A percentile compares a stretch with the other conserved stretches of the same genome.
Evolutionary conservation across 2,329 filamentous ascomycete genomes (phyloP).

Genomic region (Aspergillus sclerotialis): DNA sequence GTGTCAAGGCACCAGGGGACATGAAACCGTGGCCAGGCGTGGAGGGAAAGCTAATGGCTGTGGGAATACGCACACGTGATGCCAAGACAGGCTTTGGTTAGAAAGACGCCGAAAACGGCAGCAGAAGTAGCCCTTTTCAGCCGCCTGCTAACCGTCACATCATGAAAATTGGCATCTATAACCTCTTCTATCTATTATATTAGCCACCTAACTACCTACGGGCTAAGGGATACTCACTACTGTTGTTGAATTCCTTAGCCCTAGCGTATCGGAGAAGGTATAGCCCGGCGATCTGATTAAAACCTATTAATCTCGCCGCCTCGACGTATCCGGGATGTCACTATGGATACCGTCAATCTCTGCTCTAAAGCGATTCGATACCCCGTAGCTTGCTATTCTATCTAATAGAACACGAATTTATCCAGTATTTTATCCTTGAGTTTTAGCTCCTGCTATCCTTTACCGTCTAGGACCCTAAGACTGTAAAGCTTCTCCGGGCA

Average conservation of each 20-base stretch:
- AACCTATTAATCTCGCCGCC: slow-evolving; percentile 25
- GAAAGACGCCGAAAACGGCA: neutral
- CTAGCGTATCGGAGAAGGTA: slow-evolving; percentile 29
- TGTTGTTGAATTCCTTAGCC: slow-evolving; percentile 33
- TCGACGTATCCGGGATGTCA: slow-evolving; percentile 18
- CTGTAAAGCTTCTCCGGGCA: slow-evolving; percentile 28
- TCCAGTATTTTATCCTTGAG: slow-evolving; percentile 25
- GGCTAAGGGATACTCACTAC: slow-evolving; percentile 25
- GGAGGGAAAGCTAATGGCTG: neutral
- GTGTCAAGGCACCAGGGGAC: neutral
- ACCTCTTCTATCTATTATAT: slow-evolving; percentile 13
- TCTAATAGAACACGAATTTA: slow-evolving; percentile 25
- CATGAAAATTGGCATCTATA: slow-evolving; percentile 7
- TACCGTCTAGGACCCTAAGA: slow-evolving; percentile 23
- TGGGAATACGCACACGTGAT: neutral
- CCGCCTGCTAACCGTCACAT: neutral
- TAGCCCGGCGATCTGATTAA: slow-evolving; percentile 21
- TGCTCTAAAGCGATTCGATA: slow-evolving; percentile 19
- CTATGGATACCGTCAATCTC: slow-evolving; percentile 14
- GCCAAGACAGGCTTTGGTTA: neutral
- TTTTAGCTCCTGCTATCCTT: slow-evolving; percentile 25
- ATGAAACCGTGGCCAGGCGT: neutral
- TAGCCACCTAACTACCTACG: slow-evolving; percentile 5
- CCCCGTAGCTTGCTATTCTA: slow-evolving; percentile 12
- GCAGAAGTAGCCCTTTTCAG: neutral